Evolutionary conservation across 768 basidiomycete genomes (phyloP).

Genomic region (Lentinus tigrinus): DNA sequence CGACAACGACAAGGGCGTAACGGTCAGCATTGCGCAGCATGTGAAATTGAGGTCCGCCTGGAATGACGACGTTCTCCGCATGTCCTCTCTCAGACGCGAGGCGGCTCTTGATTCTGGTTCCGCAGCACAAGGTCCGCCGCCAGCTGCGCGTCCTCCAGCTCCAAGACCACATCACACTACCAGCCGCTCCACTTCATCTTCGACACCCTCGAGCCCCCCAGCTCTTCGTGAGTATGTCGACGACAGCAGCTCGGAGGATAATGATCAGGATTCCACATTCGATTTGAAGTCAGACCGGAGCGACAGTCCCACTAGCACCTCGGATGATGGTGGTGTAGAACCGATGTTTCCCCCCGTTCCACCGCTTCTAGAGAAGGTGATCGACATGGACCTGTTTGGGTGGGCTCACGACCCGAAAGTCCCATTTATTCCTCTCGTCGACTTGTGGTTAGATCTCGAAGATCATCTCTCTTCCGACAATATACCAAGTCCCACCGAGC

Average conservation of each 20-base stretch:
- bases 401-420: not conserved
- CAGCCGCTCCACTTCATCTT: no score
- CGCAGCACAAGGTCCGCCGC: no score
- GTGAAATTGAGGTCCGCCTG: not conserved
- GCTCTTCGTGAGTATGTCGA: no score
- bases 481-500: not conserved
- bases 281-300: no score
- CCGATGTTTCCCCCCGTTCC: not conserved
- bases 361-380: not conserved
- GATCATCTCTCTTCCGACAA: slow-evolving; percentile 4
- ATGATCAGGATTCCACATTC: no score
- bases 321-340: not conserved
- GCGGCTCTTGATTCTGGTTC: not conserved
- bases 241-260: no score
- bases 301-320: not conserved
- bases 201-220: no score
- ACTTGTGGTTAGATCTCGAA: slow-evolving; percentile 5
- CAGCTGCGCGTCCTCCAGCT: not conserved
- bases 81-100: not conserved
- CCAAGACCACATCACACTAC: no score
- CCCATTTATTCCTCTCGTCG: not conserved
- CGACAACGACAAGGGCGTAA: not conserved
- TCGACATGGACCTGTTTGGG: not conserved
- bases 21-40: not conserved
- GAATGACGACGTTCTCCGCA: not conserved